phyloP scores from a whole-genome alignment of 2,329 filamentous ascomycete genomes.

The Beauveria rudraprayagi region DNA sequence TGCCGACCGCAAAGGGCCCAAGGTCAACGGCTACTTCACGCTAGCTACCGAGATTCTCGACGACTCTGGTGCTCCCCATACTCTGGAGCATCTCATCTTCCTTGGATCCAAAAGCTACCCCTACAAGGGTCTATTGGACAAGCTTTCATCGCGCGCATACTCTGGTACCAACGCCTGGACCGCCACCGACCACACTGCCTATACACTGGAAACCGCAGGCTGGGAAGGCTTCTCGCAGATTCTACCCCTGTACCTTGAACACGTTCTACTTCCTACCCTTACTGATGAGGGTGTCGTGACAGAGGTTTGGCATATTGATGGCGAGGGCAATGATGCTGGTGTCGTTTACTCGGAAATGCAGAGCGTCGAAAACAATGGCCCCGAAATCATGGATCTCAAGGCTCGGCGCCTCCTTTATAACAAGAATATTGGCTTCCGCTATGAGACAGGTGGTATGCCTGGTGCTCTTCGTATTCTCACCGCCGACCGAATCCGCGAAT shows the following conservation, averaged over 20 bases:
- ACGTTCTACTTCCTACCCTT: constrained; percentile 82
- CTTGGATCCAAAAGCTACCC: constrained; percentile 90
- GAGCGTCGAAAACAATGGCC: constrained; percentile 75
- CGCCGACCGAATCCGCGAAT: constrained; percentile 83
- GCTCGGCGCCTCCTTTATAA: constrained; percentile 78
- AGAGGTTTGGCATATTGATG: constrained; percentile 93
- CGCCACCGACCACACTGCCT: constrained; percentile 90
- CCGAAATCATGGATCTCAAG: constrained; percentile 79
- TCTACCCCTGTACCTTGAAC: constrained; percentile 88
- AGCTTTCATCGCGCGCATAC: constrained; percentile 86
- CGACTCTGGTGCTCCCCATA: constrained; percentile 87
- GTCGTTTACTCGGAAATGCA: constrained; percentile 99
- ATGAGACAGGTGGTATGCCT: constrained; percentile 97
- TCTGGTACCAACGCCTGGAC: constrained; percentile 97
- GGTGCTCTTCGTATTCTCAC: constrained; percentile 80
- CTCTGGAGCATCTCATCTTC: constrained; percentile 74
- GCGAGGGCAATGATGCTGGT: constrained; percentile 86
- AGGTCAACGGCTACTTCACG: constrained; percentile 88
- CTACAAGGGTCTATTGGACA: constrained; percentile 93
- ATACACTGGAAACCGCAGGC: constrained; percentile 88
- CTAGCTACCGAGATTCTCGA: constrained; percentile 96
- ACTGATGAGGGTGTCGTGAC: constrained; percentile 91
- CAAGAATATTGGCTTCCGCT: constrained; percentile 83
- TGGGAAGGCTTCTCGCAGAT: constrained; percentile 97
- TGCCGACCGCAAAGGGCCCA: constrained; percentile 88